phyloP scores from a whole-genome alignment of 768 basidiomycete species.

The Lenzites betulinus region DNA sequence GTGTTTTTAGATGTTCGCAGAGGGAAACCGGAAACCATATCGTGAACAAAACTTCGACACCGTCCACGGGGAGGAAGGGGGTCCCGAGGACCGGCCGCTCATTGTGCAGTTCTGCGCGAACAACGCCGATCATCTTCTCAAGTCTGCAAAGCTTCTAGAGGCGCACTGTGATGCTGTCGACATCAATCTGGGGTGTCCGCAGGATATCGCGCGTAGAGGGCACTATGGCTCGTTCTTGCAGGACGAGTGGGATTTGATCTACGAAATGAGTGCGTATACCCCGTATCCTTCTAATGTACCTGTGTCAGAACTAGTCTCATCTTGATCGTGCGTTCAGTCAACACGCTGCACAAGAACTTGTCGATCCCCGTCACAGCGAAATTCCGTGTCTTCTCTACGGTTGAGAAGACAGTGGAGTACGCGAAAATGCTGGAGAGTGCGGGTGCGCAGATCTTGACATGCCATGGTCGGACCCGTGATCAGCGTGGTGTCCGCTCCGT shows the following conservation, averaged over 20 bases:
- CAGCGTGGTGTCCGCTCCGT: constrained; percentile 86
- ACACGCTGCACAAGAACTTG: constrained; percentile 80
- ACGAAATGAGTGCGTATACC: constrained; percentile 62
- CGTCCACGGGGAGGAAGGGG: constrained; percentile 79
- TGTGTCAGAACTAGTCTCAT: neutral
- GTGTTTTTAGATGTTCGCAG: constrained; percentile 60
- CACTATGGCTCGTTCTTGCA: constrained; percentile 89
- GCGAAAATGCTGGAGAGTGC: constrained; percentile 95
- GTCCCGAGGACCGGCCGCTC: constrained; percentile 74
- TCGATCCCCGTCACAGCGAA: constrained; percentile 95
- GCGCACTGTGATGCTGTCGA: constrained; percentile 90
- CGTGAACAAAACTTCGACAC: constrained; percentile 70
- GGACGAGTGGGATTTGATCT: constrained; percentile 93
- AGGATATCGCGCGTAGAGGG: constrained; percentile 89
- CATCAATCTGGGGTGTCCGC: constrained; percentile 92
- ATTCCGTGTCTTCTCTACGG: constrained; percentile 85
- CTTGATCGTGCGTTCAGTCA: constrained; percentile 53
- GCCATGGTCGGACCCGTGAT: constrained; percentile 89
- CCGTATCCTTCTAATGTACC: neutral
- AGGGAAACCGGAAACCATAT: constrained; percentile 52
- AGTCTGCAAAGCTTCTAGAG: constrained; percentile 76
- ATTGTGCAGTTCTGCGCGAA: constrained; percentile 96
- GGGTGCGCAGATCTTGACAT: constrained; percentile 93
- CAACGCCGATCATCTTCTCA: constrained; percentile 74
- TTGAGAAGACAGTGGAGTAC: constrained; percentile 90